A percentile compares a stretch with the other conserved stretches of the same genome.
Evolutionary conservation across 495 filamentous ascomycete genomes (phyloP).

Genomic region (Neurospora sp.): DNA sequence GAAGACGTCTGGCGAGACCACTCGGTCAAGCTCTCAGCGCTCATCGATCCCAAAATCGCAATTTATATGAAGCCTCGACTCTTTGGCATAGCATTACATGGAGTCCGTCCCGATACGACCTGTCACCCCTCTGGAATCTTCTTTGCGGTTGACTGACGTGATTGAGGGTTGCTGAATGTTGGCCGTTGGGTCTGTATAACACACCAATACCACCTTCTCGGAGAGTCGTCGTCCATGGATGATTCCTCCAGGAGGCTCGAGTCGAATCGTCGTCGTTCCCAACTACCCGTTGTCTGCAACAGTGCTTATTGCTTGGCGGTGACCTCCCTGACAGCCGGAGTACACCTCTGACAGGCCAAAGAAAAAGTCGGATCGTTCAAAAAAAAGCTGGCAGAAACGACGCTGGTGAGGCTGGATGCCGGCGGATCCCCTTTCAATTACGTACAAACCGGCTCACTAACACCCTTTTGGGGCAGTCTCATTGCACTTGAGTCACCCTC

Average conservation of each 20-base stretch:
- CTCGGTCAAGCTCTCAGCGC: neutral
- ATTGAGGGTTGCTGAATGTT: neutral
- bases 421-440: conserved; percentile 18
- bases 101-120: neutral
- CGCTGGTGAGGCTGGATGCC: neutral
- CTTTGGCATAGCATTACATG: neutral
- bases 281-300: neutral
- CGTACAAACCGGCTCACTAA: conserved; percentile 25
- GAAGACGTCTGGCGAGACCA: neutral
- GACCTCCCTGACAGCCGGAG: neutral
- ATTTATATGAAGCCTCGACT: neutral
- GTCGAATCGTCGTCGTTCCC: neutral
- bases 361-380: neutral
- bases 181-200: neutral
- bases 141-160: neutral
- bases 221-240: neutral
- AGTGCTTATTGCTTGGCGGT: neutral
- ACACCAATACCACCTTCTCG: neutral
- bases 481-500: conserved; percentile 6
- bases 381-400: neutral
- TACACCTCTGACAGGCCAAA: neutral
- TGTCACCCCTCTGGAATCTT: neutral
- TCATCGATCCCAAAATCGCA: neutral
- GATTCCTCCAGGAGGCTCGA: neutral
- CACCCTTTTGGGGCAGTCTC: conserved; percentile 9